A percentile compares a stretch with the other conserved stretches of the same genome.
Conservation (phyloP, 2,329 filamentous ascomycete species). For the Lachnellula hyalina region DNA sequence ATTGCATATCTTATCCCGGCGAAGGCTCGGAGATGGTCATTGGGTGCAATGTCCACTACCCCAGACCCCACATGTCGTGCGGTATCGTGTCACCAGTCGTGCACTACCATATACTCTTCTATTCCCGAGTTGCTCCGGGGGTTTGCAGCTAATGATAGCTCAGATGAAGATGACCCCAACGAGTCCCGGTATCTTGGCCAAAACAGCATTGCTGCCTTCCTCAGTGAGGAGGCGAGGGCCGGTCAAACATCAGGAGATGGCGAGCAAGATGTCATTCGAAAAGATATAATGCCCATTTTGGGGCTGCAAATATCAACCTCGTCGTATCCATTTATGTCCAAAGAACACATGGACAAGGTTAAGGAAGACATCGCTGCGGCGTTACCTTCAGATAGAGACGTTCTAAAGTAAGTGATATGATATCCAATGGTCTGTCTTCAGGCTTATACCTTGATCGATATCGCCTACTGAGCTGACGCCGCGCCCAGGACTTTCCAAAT, state of each 20-base stretch:
- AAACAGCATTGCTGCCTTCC: slow-evolving; percentile 62
- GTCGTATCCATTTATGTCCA: slow-evolving; percentile 63
- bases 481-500: slow-evolving; percentile 52
- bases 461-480: neutral
- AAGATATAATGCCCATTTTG: slow-evolving; percentile 61
- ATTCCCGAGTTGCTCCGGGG: neutral
- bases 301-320: slow-evolving; percentile 58
- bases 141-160: neutral
- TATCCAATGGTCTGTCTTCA: neutral
- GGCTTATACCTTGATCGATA: neutral
- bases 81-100: neutral
- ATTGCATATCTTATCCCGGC: neutral
- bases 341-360: slow-evolving; percentile 53
- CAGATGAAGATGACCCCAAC: slow-evolving; percentile 48
- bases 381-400: slow-evolving; percentile 59
- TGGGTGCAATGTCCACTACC: neutral
- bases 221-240: slow-evolving; percentile 50
- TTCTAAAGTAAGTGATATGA: slow-evolving; percentile 52
- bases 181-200: slow-evolving; percentile 60
- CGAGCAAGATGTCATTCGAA: slow-evolving; percentile 43
- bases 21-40: slow-evolving; percentile 5
- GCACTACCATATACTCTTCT: neutral
- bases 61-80: neutral
- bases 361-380: slow-evolving; percentile 57
- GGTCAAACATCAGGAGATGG: slow-evolving; percentile 49